Base-by-base conservation (phyloP, 2,329 filamentous ascomycete species). In the Thelonectria rubi region DNA sequence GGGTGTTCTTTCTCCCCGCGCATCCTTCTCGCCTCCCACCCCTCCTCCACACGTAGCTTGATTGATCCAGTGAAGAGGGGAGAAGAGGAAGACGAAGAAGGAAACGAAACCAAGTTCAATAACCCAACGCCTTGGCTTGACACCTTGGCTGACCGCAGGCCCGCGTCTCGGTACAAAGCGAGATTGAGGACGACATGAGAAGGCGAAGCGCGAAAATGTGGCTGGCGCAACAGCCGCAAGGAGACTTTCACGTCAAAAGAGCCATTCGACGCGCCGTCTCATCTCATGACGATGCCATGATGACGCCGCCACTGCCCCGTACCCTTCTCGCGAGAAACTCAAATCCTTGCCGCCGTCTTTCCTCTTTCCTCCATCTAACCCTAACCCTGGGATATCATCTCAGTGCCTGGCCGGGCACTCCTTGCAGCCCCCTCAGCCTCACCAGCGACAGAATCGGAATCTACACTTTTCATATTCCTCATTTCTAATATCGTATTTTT, bases 381-480 rank as follows among this genome's bases (percentile, higher is more conserved):
- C 57, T 63, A 57, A 63, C 60, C 60, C 60, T 63, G 37, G 52
- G 48, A 54, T 37, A 4, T 11, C 37, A n/a, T 52, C 48, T 7
- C 26, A 30, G 7, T 9, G 10, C 4, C 26, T 30, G 20, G 8
- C 24, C 55, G 39, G 46, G 37, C 30, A 50, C 46, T 37, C 32
- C 43, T 37, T 45, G 45, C 32, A 32, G 30, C 15, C 17, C 40
- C 49, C 17, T 49, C 42, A 20, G 42, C n/a, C 20, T 49, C 45
- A 20, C 11, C 15, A 34, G 32, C 32, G 3, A 5, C 32, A 14
- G 21, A 53, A 50, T 57, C 34, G 32, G 10, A 34, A 24, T 24
- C 3, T 24, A 8, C 34, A 37, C 15, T 47, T 57, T 37, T 45
- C 55, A 50, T 50, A 51, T 57, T 50, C 55, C 45, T 57, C 55